Evolutionary conservation across 2,329 filamentous ascomycete genomes (phyloP).

Genomic region (Claviceps sp.): DNA sequence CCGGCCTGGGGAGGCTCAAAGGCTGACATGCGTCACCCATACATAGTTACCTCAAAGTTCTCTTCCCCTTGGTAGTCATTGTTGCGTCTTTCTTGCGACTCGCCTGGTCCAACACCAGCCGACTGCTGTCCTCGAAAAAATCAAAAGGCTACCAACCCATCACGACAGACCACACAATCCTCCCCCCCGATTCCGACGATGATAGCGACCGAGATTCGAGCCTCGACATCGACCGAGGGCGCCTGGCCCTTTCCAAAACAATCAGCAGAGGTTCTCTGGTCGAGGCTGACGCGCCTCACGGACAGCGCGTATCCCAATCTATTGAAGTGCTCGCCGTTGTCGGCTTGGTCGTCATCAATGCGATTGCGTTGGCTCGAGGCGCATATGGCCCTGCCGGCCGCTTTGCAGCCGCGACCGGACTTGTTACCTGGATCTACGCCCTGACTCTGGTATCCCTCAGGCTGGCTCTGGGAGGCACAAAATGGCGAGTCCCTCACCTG

Average conservation of each 20-base stretch:
- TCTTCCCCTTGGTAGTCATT: conserved; percentile 64
- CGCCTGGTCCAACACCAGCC: conserved; percentile 40
- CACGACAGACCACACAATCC: conserved; percentile 36
- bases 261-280: conserved; percentile 51
- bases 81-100: conserved; percentile 58
- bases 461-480: conserved; percentile 50
- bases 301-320: conserved; percentile 54
- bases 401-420: conserved; percentile 49
- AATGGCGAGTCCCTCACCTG: conserved; percentile 55
- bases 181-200: conserved; percentile 35
- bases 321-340: conserved; percentile 65
- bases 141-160: conserved; percentile 42
- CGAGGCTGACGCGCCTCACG: conserved; percentile 62
- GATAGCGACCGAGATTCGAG: conserved; percentile 48
- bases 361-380: conserved; percentile 46
- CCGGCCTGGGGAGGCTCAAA: background rate
- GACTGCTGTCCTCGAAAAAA: conserved; percentile 35
- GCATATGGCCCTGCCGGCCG: conserved; percentile 45
- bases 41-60: conserved; percentile 40
- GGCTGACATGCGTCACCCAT: background rate
- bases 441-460: conserved; percentile 60
- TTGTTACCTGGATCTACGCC: conserved; percentile 72
- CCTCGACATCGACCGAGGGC: conserved; percentile 43
- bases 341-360: conserved; percentile 57
- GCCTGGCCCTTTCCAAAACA: conserved; percentile 44